Conservation (phyloP, 2,329 filamentous ascomycete species). For the Cylindrodendrum hubeiense region DNA sequence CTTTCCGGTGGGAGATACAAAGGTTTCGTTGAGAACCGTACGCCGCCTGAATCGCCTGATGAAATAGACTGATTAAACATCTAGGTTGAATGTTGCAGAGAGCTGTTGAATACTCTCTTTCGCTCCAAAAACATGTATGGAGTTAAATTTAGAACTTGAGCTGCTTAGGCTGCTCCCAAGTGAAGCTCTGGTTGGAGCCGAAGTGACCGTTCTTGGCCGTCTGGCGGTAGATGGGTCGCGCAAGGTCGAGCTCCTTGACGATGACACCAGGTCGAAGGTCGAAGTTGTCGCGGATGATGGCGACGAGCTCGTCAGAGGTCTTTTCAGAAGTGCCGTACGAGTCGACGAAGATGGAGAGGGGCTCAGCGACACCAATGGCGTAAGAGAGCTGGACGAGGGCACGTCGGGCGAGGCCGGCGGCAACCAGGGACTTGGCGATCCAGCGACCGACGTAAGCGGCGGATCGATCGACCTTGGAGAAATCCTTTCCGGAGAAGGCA, state of each 20-base stretch:
- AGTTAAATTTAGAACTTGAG: constrained; percentile 82
- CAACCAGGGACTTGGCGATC: constrained; percentile 98
- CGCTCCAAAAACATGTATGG: constrained; percentile 31
- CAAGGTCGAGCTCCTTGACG: constrained; percentile 95
- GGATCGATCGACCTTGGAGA: constrained; percentile 99
- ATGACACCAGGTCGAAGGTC: constrained; percentile 98
- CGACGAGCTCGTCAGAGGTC: constrained; percentile 91
- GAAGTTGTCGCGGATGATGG: constrained; percentile 96
- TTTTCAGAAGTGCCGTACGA: constrained; percentile 94
- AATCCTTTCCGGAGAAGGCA: constrained; percentile 99
- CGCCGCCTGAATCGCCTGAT: constrained; percentile 54
- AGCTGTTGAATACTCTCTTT: constrained; percentile 58
- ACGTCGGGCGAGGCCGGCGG: constrained; percentile 89
- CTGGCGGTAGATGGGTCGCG: constrained; percentile 96
- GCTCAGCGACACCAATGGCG: constrained; percentile 98
- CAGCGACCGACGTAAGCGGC: constrained; percentile 97
- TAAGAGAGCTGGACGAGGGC: constrained; percentile 98
- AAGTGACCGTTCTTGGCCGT: constrained; percentile 99
- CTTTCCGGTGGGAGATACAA: constrained; percentile 50
- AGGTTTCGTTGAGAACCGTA: constrained; percentile 63
- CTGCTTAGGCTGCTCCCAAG: constrained; percentile 97
- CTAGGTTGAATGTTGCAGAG: constrained; percentile 49
- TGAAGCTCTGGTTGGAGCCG: constrained; percentile 94
- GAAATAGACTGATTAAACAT: constrained; percentile 55
- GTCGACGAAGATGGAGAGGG: constrained; percentile 97